Base-by-base conservation (phyloP, 495 filamentous ascomycete species). In the Neurospora sp. region DNA sequence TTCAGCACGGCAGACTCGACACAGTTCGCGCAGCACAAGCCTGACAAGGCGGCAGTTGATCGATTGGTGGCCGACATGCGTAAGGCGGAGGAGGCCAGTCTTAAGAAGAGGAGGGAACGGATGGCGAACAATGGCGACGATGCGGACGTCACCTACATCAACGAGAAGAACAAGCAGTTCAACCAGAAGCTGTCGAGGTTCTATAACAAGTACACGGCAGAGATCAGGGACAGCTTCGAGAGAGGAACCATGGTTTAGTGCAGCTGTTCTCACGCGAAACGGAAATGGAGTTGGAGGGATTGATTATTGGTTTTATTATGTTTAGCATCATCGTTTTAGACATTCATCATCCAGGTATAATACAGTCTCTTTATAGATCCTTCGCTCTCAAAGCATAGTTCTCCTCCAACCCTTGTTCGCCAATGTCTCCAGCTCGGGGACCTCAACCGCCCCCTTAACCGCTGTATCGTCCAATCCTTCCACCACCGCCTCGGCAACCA, bases 121-220 rank as follows among this genome's bases (percentile, higher is more conserved):
- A 89, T 87, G 81, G 89, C 88, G 16, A 88, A 92, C 75, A 92
- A 93, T 31, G 90, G 87, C 69, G 89, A 91, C 69, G 93, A 94
- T 41, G 89, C 88, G 39, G 96, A 99, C 80, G 93, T 98, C 74
- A 98, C 96, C 11, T 98, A 96, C 83, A 99, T 99, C 87, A 99
- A 99, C 82, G 94, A 97, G 82, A 98, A 98, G 91, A 97, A 97
- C 86, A 97, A 97, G 86, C 93, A 97, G 85, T 98, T 99, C 85
- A 99, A 99, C 88, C 91, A 96, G 84, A 98, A 98, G 84, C 83
- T 99, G 83, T 86, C 90, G 70, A 88, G 96, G 77, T 98, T 97
- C 82, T 99, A 99, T 82, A 94, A 98, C 85, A 97, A 97, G 89
- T 99, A 99, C 82, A 99, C 96, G 42, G 91, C 91, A 46, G 96